Base-by-base conservation (phyloP, 2,329 filamentous ascomycete genomes). In the Neopestalotiopsis sp. region DNA sequence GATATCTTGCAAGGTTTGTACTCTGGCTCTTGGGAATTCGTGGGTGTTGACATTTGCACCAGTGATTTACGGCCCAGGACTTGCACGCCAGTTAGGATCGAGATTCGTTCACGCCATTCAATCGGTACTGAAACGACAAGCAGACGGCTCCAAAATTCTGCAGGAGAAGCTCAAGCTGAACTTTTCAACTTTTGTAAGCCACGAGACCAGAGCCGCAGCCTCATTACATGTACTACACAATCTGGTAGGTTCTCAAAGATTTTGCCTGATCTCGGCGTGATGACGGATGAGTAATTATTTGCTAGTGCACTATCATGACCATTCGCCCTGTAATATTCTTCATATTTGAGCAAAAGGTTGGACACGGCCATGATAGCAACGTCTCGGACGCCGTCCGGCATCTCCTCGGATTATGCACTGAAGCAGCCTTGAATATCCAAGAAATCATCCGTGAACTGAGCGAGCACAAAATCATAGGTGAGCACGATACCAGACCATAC, bases 201-300 rank as follows among this genome's bases (percentile, higher is more conserved):
- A 30, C 10, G 57, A 59, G 30, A 30, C 57, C 17, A 59, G 57
- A 59, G 57, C 57, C 12, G 30, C 30, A 12, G 57, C 57, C 30
- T 59, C 57, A 59, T 17, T 59, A 34, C 24, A 59, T n/a, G 30
- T 59, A 24, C 57, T 59, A 59, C 57, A 59, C 57, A 32, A 59
- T 59, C 24, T 59, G 57, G 57, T 59, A 59, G 30, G 17, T 17
- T 4, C 30, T 30, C 30, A 24, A 13, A 1, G 30, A 5, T 17
- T 3, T 9, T 17, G 5, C 24, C 7, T 14, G 57, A 30, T 12
- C 57, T 34, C 28, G 17, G 6, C 5, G 30, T 30, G 57, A 34
- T 30, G 13, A 6, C 12, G 2, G 28, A 13, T 12, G 30, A 59
- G 5, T 30, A n/a, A 30, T 30, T 12, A 59, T 30, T 2, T 17